Evolutionary conservation across 1,139 yeast genomes (phyloP).

Genomic region (Candida neerlandica): DNA sequence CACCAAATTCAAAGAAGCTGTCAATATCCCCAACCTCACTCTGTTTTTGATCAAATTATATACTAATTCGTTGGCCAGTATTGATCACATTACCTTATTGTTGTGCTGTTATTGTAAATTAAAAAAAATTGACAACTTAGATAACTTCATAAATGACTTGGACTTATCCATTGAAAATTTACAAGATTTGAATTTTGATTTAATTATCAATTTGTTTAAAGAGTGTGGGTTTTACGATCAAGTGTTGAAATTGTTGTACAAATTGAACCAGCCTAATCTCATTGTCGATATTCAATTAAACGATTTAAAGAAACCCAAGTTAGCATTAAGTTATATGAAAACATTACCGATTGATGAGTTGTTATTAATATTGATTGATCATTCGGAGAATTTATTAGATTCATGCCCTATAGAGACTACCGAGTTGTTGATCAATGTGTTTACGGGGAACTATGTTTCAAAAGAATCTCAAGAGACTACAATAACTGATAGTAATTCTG

Average conservation of each 20-base stretch:
- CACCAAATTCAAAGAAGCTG: conserved; percentile 82
- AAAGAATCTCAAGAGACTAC: conserved; percentile 16
- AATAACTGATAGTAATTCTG: conserved; percentile 11
- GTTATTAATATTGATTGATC: conserved; percentile 66
- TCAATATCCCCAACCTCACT: conserved; percentile 67
- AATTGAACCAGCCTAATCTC: conserved; percentile 69
- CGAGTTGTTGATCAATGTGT: conserved; percentile 76
- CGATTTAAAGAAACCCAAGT: conserved; percentile 57
- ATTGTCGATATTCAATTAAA: conserved; percentile 78
- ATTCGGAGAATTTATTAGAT: conserved; percentile 67
- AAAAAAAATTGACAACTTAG: conserved; percentile 60
- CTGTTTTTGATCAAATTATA: conserved; percentile 64
- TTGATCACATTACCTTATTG: conserved; percentile 81
- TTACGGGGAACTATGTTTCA: conserved; percentile 81
- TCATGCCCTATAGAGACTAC: conserved; percentile 80
- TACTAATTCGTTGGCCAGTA: conserved; percentile 53
- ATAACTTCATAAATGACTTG: conserved; percentile 54
- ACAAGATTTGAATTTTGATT: conserved; percentile 63
- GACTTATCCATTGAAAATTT: conserved; percentile 28
- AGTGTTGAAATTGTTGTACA: conserved; percentile 72
- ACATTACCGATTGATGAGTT: conserved; percentile 79
- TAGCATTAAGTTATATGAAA: conserved; percentile 67
- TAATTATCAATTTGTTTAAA: conserved; percentile 71
- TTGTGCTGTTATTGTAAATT: conserved; percentile 84
- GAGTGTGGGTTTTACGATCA: conserved; percentile 74